phyloP scores from a whole-genome alignment of 73 alveolate genomes.

The Paramecium octaurelia region DNA sequence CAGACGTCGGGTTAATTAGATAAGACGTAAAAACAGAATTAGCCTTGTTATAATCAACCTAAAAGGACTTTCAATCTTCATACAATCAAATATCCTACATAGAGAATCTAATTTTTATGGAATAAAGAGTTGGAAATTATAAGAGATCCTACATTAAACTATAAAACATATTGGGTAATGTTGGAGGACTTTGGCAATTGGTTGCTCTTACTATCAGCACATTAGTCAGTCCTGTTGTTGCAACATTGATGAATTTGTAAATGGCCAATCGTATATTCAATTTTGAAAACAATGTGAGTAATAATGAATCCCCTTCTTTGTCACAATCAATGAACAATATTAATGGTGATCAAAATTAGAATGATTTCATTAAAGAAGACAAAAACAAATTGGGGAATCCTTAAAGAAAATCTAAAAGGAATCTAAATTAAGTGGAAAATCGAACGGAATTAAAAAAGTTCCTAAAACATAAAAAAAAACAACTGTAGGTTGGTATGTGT shows the following conservation, averaged over 20 bases:
- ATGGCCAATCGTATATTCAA: conserved; percentile 10
- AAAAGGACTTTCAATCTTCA: too few relatives aligned
- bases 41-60: neutral
- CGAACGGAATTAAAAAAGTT: neutral
- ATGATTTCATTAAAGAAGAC: neutral
- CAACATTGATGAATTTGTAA: neutral
- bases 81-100: neutral
- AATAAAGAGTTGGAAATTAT: neutral
- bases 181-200: conserved; percentile 30
- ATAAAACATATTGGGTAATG: neutral
- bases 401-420: neutral
- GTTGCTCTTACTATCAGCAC: neutral
- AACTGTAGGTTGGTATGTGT: neutral
- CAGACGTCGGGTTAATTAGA: neutral
- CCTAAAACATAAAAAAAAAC: neutral
- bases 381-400: neutral
- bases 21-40: neutral
- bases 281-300: neutral
- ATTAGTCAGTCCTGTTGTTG: neutral
- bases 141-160: neutral
- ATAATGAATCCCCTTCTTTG: neutral
- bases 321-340: neutral
- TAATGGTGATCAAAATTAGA: neutral
- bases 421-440: neutral
- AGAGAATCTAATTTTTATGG: neutral